Evolutionary conservation across 2,329 filamentous ascomycete genomes (phyloP).

Genomic region (Capronia americana): DNA sequence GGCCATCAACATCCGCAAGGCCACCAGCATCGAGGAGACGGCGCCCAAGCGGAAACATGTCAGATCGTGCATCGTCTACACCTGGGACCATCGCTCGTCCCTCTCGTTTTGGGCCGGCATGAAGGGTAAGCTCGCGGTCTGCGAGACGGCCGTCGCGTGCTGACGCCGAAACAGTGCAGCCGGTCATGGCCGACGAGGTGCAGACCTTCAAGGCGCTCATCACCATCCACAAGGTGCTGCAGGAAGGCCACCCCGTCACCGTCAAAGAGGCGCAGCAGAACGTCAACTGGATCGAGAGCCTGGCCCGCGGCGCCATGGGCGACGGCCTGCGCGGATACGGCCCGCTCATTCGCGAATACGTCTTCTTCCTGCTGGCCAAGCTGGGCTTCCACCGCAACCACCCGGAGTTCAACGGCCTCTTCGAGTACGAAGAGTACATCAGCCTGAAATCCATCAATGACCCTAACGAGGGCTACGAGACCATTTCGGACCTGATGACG

Average conservation of each 20-base stretch:
- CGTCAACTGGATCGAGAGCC: slow-evolving; percentile 87
- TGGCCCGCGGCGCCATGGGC: slow-evolving; percentile 80
- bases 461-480: slow-evolving; percentile 96
- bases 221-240: slow-evolving; percentile 94
- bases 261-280: slow-evolving; percentile 89
- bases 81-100: slow-evolving; percentile 98
- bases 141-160: background rate
- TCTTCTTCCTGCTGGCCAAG: slow-evolving; percentile 93
- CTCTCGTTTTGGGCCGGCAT: slow-evolving; percentile 96
- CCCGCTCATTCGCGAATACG: slow-evolving; percentile 93
- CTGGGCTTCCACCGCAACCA: slow-evolving; percentile 96
- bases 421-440: slow-evolving; percentile 99
- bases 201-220: slow-evolving; percentile 99
- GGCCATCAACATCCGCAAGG: slow-evolving; percentile 71
- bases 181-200: slow-evolving; percentile 96
- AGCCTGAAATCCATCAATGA: slow-evolving; percentile 98
- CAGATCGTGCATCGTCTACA: slow-evolving; percentile 96
- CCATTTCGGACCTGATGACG: slow-evolving; percentile 93
- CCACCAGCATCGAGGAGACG: slow-evolving; percentile 63
- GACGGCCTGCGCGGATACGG: slow-evolving; percentile 87
- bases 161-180: slow-evolving; percentile 60
- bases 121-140: slow-evolving; percentile 61
- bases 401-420: slow-evolving; percentile 95
- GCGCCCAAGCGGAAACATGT: slow-evolving; percentile 78
- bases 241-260: slow-evolving; percentile 90